A percentile compares a stretch with the other conserved stretches of the same genome.
These are phyloP conservation scores for Bothriochloa decipiens DNA, from an alignment of 176 grass and related monocot genomes.

Conservation along the genomic window DNA sequence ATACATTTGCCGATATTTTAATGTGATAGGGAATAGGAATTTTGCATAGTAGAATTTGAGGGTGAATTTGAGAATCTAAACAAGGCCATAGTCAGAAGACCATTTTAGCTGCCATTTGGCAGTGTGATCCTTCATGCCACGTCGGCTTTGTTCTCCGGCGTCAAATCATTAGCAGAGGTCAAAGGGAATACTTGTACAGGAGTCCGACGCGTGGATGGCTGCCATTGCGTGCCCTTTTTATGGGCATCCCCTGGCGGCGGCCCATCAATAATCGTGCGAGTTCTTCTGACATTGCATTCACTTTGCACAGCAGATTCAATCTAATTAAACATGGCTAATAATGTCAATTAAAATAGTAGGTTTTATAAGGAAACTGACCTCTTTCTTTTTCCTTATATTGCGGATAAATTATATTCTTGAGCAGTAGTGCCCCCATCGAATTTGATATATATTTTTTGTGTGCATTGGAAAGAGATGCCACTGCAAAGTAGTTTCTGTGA, in stretches of 20 bases:
- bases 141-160: conserved; percentile 32
- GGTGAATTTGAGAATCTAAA: too few species aligned
- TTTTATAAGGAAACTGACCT: not conserved
- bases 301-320: not conserved
- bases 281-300: not conserved
- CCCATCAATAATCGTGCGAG: not conserved
- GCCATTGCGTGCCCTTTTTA: not conserved
- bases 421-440: not conserved
- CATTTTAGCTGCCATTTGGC: conserved; percentile 34
- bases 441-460: not conserved
- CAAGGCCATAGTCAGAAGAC: conserved; percentile 35
- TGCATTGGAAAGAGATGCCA: not conserved
- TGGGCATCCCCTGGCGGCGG: conserved; percentile 14
- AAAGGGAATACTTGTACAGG: conserved; percentile 19
- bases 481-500: not conserved
- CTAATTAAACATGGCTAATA: not conserved
- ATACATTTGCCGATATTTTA: too few species aligned
- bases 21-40: too few species aligned
- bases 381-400: not conserved
- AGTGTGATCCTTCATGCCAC: conserved; percentile 30
- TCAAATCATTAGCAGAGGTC: conserved; percentile 42
- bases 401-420: not conserved
- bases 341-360: not conserved
- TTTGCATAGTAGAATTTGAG: too few species aligned
- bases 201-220: conserved; percentile 40